phyloP scores from a whole-genome alignment of 345 rosid species.

The Aurinia saxatilis region DNA sequence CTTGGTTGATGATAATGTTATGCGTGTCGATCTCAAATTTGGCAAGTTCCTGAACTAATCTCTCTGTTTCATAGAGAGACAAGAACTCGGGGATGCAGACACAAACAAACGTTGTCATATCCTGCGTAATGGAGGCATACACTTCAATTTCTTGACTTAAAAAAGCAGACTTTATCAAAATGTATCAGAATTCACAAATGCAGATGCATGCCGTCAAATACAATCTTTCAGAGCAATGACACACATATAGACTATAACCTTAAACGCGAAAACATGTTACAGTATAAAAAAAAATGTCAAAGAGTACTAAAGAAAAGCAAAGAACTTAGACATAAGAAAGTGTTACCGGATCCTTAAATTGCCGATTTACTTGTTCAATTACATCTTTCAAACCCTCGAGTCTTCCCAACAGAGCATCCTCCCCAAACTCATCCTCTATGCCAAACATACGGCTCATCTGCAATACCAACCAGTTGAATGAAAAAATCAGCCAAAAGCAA shows the following conservation, averaged over 20 bases:
- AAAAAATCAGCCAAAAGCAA: constrained; percentile 3
- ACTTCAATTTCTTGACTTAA: neutral
- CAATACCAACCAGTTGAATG: constrained; percentile 14
- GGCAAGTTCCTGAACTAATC: constrained; percentile 97
- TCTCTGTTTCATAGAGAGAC: constrained; percentile 95
- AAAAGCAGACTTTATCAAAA: neutral
- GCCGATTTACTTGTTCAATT: constrained; percentile 92
- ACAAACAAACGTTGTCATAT: constrained; percentile 90
- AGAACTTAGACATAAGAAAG: neutral
- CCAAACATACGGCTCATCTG: constrained; percentile 92
- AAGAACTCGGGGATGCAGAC: constrained; percentile 99
- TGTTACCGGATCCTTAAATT: constrained; percentile 90
- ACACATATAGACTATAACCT: neutral
- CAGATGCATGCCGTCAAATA: neutral
- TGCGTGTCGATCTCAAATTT: constrained; percentile 97
- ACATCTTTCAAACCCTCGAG: constrained; percentile 98
- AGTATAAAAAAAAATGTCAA: neutral
- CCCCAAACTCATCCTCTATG: constrained; percentile 85
- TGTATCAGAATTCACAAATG: neutral
- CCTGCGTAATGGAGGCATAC: constrained; percentile 36
- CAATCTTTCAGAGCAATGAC: neutral
- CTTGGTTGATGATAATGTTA: constrained; percentile 96
- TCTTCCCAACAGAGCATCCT: constrained; percentile 94
- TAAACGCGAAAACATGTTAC: neutral
- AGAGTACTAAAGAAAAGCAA: neutral